Evolutionary conservation across 164 flowering plant genomes (phyloP).

Genomic region (Chimonanthus salicifolius): DNA sequence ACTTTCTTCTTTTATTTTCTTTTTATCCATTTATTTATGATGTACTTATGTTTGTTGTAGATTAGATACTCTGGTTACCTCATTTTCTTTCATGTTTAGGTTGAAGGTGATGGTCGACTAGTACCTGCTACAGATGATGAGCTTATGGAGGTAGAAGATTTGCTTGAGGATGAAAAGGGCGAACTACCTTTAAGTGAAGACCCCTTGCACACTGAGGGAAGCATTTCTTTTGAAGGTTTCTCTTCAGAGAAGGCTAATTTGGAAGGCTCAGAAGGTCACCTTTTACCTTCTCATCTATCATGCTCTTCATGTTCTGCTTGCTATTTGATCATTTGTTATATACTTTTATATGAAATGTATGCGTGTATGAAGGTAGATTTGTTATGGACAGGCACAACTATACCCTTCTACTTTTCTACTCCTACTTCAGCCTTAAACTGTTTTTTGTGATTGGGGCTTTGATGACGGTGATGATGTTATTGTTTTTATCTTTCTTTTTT

Average conservation of each 20-base stretch:
- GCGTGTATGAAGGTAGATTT: conserved; percentile 1
- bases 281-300: background rate
- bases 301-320: background rate
- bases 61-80: background rate
- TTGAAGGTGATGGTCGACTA: conserved; percentile 37
- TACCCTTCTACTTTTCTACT: background rate
- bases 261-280: conserved; percentile 37
- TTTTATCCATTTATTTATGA: background rate
- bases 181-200: conserved; percentile 31
- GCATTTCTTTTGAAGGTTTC: conserved; percentile 19
- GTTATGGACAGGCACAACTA: background rate
- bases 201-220: conserved; percentile 20
- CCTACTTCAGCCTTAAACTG: background rate
- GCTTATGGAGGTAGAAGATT: conserved; percentile 70
- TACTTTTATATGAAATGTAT: background rate
- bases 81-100: conserved; percentile 30
- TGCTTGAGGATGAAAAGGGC: conserved; percentile 50
- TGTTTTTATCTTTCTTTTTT: too few relatives aligned
- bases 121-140: conserved; percentile 53
- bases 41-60: background rate
- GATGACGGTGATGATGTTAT: too few relatives aligned
- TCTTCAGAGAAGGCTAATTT: conserved; percentile 23
- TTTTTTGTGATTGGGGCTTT: background rate
- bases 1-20: background rate
- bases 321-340: background rate